Base-by-base conservation (phyloP, 805 yeast species). In the Yarrowia yakushimensis region DNA sequence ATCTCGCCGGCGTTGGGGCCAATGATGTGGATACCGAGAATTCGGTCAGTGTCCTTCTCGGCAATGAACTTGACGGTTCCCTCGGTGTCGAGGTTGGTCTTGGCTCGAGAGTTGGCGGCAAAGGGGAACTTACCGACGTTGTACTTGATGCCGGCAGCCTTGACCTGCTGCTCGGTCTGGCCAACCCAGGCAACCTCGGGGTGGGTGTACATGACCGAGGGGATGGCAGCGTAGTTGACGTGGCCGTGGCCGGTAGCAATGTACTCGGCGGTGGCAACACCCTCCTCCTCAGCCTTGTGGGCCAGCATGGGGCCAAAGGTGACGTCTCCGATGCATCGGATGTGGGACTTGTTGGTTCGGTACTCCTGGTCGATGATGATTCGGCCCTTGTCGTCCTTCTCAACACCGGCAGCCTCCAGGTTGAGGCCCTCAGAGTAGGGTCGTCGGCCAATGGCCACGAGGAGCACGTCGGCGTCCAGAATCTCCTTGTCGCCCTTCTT, bases 121-220 rank as follows among this genome's bases (percentile, higher is more conserved):
- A 94, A 94, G 76, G 98, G 97, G 91, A 93, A 94, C 80, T 94
- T 94, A 74, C 99, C 99, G 65, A 88, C 83, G 78, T 87, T 92
- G 84, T 88, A 94, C 70, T 86, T 82, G 76, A 91, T 85, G 70
- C 97, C 97, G 70, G 90, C 90, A 70, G 83, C 92, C 82, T 93
- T 92, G 75, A 92, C 83, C 78, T 92, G 92, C 80, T 92, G 86
- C 80, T 94, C 99, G 73, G 85, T 88, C 78, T 89, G 89, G 70
- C 99, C 99, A 69, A 89, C 97, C 99, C 99, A 94, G 60, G 98
- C 98, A 69, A 94, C 97, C 81, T 94, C 99, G 67, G 99, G 99
- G 79, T 91, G 97, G 55, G 98, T 87, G 83, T 94, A 94, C 99
- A 94, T 94, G 69, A 94, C 99, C 34, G 97, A 85, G 68, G 99